Evolutionary conservation across 129 eudicot genomes (phyloP).

Genomic region (Pittosporum tobira): DNA sequence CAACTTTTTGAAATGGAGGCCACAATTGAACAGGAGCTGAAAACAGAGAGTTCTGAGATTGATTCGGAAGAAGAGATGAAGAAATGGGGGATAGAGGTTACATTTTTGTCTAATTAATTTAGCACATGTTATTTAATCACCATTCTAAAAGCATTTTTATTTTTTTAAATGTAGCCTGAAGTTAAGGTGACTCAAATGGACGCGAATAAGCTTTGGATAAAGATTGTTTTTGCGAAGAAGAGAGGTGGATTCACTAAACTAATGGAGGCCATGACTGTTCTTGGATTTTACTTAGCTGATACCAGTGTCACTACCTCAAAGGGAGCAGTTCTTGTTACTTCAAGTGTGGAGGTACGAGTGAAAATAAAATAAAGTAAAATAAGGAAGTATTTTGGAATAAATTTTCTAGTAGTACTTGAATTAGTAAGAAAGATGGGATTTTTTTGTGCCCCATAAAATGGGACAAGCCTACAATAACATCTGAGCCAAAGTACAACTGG

Average conservation of each 20-base stretch:
- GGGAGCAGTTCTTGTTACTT: conserved; percentile 63
- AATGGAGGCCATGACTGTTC: conserved; percentile 41
- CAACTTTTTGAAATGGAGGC: conserved; percentile 49
- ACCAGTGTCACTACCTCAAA: conserved; percentile 44
- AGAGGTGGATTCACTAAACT: conserved; percentile 43
- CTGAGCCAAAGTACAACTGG: too few species aligned
- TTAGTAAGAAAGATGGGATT: too few species aligned
- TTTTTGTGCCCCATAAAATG: too few species aligned
- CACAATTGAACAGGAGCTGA: conserved; percentile 21
- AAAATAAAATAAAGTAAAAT: background rate
- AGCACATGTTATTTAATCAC: too few species aligned
- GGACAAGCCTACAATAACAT: too few species aligned
- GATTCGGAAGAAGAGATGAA: conserved; percentile 36
- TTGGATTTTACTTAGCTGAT: conserved; percentile 44
- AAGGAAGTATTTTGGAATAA: background rate
- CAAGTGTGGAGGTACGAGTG: conserved; percentile 42
- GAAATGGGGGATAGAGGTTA: conserved; percentile 52
- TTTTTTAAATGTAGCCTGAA: conserved; percentile 29
- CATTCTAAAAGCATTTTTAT: background rate
- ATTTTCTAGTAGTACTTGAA: too few species aligned
- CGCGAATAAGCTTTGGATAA: conserved; percentile 58
- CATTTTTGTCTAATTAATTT: background rate
- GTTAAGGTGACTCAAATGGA: conserved; percentile 40
- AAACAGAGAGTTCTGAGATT: conserved; percentile 17
- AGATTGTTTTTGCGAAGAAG: conserved; percentile 47